Base-by-base conservation (phyloP, 2,329 filamentous ascomycete genomes). In the Cercospora janseana region DNA sequence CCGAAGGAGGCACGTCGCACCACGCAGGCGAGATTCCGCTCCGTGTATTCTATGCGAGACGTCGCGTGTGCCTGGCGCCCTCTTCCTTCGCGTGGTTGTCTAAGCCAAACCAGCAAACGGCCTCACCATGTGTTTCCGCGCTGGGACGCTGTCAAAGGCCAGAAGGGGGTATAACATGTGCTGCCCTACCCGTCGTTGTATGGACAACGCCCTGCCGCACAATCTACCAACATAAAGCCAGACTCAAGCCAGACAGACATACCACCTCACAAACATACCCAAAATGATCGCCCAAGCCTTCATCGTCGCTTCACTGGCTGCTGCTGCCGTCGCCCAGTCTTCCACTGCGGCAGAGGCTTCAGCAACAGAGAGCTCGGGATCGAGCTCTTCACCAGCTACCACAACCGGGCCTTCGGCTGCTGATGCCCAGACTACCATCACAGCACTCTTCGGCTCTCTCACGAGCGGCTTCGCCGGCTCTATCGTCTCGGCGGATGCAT, bases 401-500 rank as follows among this genome's bases (percentile, higher is more conserved):
- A 46, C 44, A 4, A 37, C 31, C 32, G 44, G 29, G n/a, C 44
- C 44, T 28, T 37, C 44, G 16, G 44, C 21, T n/a, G 32, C 20
- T 20, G 16, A 37, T 6, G 44, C 23, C 21, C n/a, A 46, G 23
- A 46, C 38, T 10, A 47, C 32, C 15, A 41, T 48, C 46, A 41
- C 35, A 24, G 46, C 35, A 13, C 41, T 54, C 6, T 44, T 54
- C 20, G 46, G 46, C n/a, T 16, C 42, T 29, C 23, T 38, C 10
- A 54, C 43, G 21, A 40, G 20, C 15, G 50, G 42, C 10, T 51
- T 48, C 12, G 49, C 35, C 15, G 55, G 38, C 8, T 47, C 51
- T 16, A 37, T 57, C 8, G 41, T 57, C 27, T 34, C 40, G 18
- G 55, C 51, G 7, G 45, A 57, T 27, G 41, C 34, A 16, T 57